Evolutionary conservation across 2,329 filamentous ascomycete genomes (phyloP), one percentile per base, ranked within the genome.

Genomic region (Keithomyces neogunnii): DNA sequence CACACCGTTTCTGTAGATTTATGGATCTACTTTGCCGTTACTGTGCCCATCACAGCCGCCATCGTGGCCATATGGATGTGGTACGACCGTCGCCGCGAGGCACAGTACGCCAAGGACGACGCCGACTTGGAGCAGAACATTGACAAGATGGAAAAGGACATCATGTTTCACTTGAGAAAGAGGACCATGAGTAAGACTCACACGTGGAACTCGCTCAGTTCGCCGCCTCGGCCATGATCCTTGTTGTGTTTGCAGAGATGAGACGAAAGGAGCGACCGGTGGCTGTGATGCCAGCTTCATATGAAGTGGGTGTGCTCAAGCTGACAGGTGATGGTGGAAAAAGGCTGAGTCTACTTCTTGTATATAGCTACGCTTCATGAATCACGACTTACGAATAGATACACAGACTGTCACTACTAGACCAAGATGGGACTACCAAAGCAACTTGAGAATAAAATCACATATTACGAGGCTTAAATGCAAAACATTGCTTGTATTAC

Each of bases 1-100:
- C 62, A 66, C 19, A 67, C 71, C 46, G 75, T 83, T 13, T 77
- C 76, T 9, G 62, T 69, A 19, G 66, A 73, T 47, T 69, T 85
- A 30, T 85, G 81, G 81, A 73, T 85, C 49, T 85, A 84, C 67
- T 84, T 84, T 56, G 78, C 69, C 54, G 73, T 84, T 50, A 81
- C 80, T 3, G 63, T 84, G 9, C 81, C 81, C 3, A 57, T 83
- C 49, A 85, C 81, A 0, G 60, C 74, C 2, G 31, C 70, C 47
- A 78, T 84, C 55, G 76, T 85, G 29, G 65, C 67, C 3, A 61
- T 69, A n/a, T 84, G 81, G 79, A 69, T 75, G 59, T 69, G 70
- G 55, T 77, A 78, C 60, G 78, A 82, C 59, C 67, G 63, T 40
- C 67, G 69, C 29, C 74, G 78, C 47, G 75, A 80, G 64, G 66